Evolutionary conservation across 192 early-diverging fungal genomes (phyloP), one percentile per base, ranked within the genome.

Genomic region (Kappamyces sp.): DNA sequence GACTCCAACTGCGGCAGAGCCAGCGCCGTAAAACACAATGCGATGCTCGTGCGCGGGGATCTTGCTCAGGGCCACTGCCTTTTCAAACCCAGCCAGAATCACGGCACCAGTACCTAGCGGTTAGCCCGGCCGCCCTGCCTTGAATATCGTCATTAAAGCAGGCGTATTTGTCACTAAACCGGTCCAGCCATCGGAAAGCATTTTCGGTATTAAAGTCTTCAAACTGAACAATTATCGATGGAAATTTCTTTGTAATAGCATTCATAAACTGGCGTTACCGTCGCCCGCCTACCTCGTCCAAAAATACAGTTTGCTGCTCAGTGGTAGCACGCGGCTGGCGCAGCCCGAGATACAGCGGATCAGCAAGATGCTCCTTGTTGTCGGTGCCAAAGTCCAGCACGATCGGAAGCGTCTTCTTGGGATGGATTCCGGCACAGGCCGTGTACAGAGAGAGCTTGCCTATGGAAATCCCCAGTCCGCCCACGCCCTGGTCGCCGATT

Each of bases 141-240:
- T 91, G 90, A 57, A 93, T 91, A 61, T 93, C 91, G 59, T 98
- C 95, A 70, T 98, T 98, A 71, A 98, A 98, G 69, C 84, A 88
- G 50, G 89, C 80, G 38, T 82, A 85, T 15, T 77, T 70, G 62
- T 84, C 47, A 55, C 88, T 80, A 71, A 92, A 93, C 54, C 85
- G 77, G 14, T 85, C 80, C 46, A 97, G 70, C 34, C 92, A 72
- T 12, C 79, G 86, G 66, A 95, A 94, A 6, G 94, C 89, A 49
- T 96, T 91, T 61, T 91, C 90, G 6, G 89, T 87, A 29, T 88
- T 90, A 60, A 93, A 98, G 66, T 98, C 95, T 71, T 98, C 95
- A 50, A 95, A 96, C 72, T 98, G 95, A 49, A 98, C 86, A 22
- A 98, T 77, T 61, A 91, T 66, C 41, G 82, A 69, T 5, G 91